Evolutionary conservation across 805 yeast genomes (phyloP), one percentile per base, ranked within the genome.

Genomic region (Maudiozyma pseudohumilis): DNA sequence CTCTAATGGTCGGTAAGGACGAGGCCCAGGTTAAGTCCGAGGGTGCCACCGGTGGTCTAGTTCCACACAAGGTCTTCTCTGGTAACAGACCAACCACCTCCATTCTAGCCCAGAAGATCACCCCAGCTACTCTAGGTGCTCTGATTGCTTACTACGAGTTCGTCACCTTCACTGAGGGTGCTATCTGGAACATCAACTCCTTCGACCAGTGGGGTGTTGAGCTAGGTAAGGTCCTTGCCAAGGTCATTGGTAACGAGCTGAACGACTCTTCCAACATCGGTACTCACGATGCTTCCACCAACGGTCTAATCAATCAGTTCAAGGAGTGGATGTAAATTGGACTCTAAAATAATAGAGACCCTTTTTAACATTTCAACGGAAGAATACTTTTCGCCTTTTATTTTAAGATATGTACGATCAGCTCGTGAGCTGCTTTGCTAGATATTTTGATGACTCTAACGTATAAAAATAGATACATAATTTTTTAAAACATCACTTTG

Each of bases 181-280:
- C 98, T 41, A 68, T 92, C 58, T 89, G 98, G 98, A 92, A 94
- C 76, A 88, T 92, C 72, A 92, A 92, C 79, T 89, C 97, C 15
- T 92, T 86, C 61, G 98, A 92, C 72, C 98, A 92, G 73, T 92
- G 97, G 95, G 98, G 98, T 67, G 98, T 92, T 56, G 98, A 92
- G 71, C 82, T 92, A 55, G 98, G 98, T 64, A 92, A 92, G 71
- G 94, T 82, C 38, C 77, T 92, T 60, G 98, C 98, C 60, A 92
- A 92, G 79, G 92, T 74, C 42, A 89, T 92, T 57, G 89, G 94
- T 55, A 74, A 74, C 54, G 96, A 92, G 69, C 77, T 92, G 59
- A 83, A 82, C 52, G 75, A 72, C 58, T 54, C 66, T 22, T 58
- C 62, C 32, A 64, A 67, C 39, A 77, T 82, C 39, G 60, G 67